Base-by-base conservation (phyloP, 495 filamentous ascomycete genomes). In the Penicillium desertorum region DNA sequence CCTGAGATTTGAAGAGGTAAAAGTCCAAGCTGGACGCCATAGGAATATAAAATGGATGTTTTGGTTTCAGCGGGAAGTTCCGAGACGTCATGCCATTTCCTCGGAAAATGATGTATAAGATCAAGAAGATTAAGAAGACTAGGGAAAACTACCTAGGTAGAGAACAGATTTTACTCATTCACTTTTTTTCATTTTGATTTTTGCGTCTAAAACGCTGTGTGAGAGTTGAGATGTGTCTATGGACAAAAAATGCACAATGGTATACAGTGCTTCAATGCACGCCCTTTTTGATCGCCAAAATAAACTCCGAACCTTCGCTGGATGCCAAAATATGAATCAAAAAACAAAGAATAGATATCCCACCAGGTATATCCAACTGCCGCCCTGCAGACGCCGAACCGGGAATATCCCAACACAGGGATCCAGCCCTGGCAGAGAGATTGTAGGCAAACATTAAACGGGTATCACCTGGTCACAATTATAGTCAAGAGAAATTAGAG, bases 191-290 rank as follows among this genome's bases (percentile, higher is more conserved):
- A 61, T 64, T 62, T 67, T 63, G 34, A 50, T 53, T 54, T 61
- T 16, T 45, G 66, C 61, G 64, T 59, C 43, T 60, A 44, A 22
- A 25, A 55, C 55, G 61, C 66, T 39, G 57, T 57, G 56, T 47
- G 20, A 64, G 71, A 77, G 75, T 64, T 68, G 75, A 66, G 68
- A 71, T 54, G 58, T 55, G 62, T 75, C 75, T 76, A 75, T 72
- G 39, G 58, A 65, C 50, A 53, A 49, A 57, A 60, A 60, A 51
- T 45, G n/a, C 46, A 62, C 62, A 63, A 60, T 74, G 71, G 71
- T 75, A 72, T 75, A 71, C 64, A 68, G 53, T 62, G 58, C 49
- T 17, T 29, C 45, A 61, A 53, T 58, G 50, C 51, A 56, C 48
- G 50, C 36, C 49, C 60, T 9, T 66, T 70, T 71, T 65, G 32